Evolutionary conservation across 164 flowering plant species (phyloP).

Genomic region (Kingdonia uniflora): DNA sequence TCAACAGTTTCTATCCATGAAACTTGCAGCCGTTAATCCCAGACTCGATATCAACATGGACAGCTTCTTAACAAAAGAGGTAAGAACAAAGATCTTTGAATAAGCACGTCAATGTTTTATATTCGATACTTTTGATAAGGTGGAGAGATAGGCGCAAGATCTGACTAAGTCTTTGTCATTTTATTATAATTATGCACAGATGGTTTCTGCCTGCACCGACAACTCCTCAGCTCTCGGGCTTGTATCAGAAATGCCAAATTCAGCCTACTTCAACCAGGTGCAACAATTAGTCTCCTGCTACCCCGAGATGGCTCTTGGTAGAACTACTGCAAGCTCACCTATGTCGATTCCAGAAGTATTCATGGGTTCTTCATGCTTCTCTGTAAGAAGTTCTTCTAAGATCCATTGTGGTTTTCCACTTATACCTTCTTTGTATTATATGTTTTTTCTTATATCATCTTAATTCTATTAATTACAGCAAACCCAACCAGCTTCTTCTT

Average conservation of each 20-base stretch:
- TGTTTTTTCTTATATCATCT: no score
- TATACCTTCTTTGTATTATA: no score
- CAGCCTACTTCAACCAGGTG: conserved; percentile 30
- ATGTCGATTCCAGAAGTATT: conserved; percentile 44
- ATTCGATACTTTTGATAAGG: no score
- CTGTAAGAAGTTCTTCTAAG: conserved; percentile 28
- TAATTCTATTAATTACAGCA: conserved; percentile 26
- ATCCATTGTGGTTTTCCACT: no score
- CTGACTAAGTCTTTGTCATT: no score
- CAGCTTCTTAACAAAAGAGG: conserved; percentile 61
- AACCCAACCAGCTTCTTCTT: conserved; percentile 33
- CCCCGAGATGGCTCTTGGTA: conserved; percentile 38
- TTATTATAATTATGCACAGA: conserved; percentile 23
- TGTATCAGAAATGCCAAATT: conserved; percentile 29
- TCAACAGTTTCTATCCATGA: conserved; percentile 87
- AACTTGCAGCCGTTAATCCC: conserved; percentile 77
- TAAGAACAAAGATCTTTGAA: conserved; percentile 6
- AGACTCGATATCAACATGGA: conserved; percentile 58
- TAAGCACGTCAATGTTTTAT: neutral
- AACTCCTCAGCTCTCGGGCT: conserved; percentile 16
- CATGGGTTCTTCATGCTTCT: conserved; percentile 44
- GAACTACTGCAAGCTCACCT: conserved; percentile 51
- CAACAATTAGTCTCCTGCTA: conserved; percentile 30
- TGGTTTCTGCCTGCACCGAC: conserved; percentile 33
- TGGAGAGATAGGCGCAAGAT: no score